Base-by-base conservation (phyloP, 192 early-diverging fungal species). In the Backusella westeae region DNA sequence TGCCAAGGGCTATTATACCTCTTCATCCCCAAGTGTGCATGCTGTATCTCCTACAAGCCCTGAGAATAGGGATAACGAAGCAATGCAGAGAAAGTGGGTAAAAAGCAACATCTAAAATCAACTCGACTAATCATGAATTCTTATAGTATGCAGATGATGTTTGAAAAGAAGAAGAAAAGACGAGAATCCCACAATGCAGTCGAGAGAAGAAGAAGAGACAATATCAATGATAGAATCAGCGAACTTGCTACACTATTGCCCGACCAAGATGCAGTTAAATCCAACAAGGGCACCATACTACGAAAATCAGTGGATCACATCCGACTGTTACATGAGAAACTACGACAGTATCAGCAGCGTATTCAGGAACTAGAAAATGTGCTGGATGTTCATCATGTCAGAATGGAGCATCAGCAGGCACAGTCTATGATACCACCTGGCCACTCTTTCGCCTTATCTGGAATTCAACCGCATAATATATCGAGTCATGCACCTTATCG, bases 181-280 rank as follows among this genome's bases (percentile, higher is more conserved):
- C 88, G 97, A 7, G 97, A 98, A 86, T 96, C 95, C 41, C 97
- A 99, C 85, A 99, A 99, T 79, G 94, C 95, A 79, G 97, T 99
- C 21, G 97, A 99, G 81, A 87, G 97, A 53, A 92, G 97, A 65
- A 87, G 97, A 34, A 90, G 96, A 56, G 97, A 99, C 80, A 96
- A 96, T 82, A 99, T 99, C 86, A 99, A 99, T 78, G 97, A 97
- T 83, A 94, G 95, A 77, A 99, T 99, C 73, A 92, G 89, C 39
- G 97, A 99, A 75, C 86, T 99, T 46, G 89, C 87, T 29, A 88
- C 88, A 8, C 81, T 99, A 63, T 85, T 99, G 59, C 97, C 97
- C 35, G 95, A 97, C 75, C 80, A 83, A 15, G 74, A 73, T 46
- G 90, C 90, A 74, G 91, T 90, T 75, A 99, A 97, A 79, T 92